Evolutionary conservation across 441 rosid species (phyloP).

Genomic region (Pelargonium myrrhifolium): DNA sequence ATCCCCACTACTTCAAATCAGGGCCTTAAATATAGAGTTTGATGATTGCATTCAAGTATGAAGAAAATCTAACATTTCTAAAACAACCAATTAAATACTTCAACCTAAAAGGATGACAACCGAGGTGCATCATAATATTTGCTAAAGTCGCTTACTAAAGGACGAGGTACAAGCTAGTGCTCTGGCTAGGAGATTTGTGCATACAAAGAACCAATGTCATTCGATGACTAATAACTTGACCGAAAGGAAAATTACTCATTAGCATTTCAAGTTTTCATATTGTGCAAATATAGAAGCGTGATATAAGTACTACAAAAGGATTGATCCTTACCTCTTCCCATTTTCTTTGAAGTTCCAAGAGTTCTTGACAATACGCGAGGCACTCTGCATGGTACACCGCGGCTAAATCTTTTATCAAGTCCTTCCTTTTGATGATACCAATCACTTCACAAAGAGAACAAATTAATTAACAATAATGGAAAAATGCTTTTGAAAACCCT

Average conservation of each 20-base stretch:
- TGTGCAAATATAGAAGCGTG: not conserved
- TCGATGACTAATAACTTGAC: too few relatives aligned
- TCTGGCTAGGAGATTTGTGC: not conserved
- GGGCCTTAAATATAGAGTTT: too few relatives aligned
- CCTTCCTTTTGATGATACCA: conserved; percentile 87
- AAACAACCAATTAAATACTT: too few relatives aligned
- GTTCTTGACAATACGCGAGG: conserved; percentile 69
- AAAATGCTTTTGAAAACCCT: too few relatives aligned
- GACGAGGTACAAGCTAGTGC: not conserved
- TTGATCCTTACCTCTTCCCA: conserved; percentile 49
- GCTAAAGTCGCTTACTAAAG: not conserved
- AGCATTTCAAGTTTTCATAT: not conserved
- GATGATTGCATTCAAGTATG: not conserved
- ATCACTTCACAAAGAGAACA: conserved; percentile 43
- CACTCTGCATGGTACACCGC: conserved; percentile 75
- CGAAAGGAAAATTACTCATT: not conserved
- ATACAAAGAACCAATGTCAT: not conserved
- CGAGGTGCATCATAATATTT: not conserved
- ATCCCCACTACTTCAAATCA: too few relatives aligned
- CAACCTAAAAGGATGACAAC: not conserved
- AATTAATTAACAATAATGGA: not conserved
- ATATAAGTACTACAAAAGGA: conserved; percentile 1
- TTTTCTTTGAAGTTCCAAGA: conserved; percentile 66
- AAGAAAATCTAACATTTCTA: not conserved
- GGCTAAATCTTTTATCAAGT: conserved; percentile 77